phyloP scores from a whole-genome alignment of 441 rosid species.

The Isatis lusitanica region DNA sequence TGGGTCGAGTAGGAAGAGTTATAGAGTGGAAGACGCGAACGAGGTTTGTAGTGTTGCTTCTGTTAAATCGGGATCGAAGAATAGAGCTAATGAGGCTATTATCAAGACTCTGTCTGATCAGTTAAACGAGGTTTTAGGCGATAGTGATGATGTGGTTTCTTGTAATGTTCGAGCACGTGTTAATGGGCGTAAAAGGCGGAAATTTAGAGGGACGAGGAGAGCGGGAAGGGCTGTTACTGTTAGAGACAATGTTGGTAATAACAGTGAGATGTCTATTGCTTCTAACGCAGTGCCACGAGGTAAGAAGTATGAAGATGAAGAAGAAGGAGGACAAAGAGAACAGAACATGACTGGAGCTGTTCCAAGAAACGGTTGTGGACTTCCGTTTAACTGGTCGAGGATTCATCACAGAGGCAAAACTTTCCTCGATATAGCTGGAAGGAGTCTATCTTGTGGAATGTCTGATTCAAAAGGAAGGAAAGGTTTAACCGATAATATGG shows the following conservation, averaged over 20 bases:
- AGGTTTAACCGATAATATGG: constrained; percentile 50
- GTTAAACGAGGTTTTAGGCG: constrained; percentile 52
- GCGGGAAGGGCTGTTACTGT: constrained; percentile 32
- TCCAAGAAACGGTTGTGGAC: constrained; percentile 55
- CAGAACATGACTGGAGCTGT: constrained; percentile 50
- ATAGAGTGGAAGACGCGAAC: constrained; percentile 40
- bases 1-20: constrained; percentile 47
- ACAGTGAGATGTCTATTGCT: constrained; percentile 81
- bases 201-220: constrained; percentile 63
- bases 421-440: constrained; percentile 84
- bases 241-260: constrained; percentile 46
- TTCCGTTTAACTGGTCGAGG: constrained; percentile 95
- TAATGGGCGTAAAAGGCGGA: constrained; percentile 60
- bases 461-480: constrained; percentile 64
- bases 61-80: constrained; percentile 37
- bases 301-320: constrained; percentile 46
- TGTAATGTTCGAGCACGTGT: constrained; percentile 50
- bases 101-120: constrained; percentile 70
- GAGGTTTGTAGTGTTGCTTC: constrained; percentile 47
- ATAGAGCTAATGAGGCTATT: constrained; percentile 40
- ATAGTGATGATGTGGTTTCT: constrained; percentile 68
- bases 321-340: constrained; percentile 34
- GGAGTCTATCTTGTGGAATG: constrained; percentile 88
- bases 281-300: constrained; percentile 66
- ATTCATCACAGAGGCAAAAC: constrained; percentile 84